phyloP scores from a whole-genome alignment of 768 basidiomycete genomes.

The Panaeolus cyanescens region DNA sequence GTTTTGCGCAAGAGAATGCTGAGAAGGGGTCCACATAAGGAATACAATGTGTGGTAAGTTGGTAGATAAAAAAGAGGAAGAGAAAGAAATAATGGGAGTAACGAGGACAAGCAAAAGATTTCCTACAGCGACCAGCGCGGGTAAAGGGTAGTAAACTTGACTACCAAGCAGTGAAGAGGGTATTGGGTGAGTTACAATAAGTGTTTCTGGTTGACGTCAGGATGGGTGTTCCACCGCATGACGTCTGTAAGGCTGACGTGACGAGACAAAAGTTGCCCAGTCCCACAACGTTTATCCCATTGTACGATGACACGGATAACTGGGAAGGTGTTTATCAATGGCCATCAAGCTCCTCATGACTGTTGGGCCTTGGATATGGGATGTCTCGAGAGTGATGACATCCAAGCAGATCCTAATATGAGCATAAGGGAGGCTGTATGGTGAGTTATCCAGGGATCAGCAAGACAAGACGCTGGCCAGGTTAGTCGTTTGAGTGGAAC shows the following conservation, averaged over 20 bases:
- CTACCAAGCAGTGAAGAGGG: neutral
- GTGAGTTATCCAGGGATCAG: neutral
- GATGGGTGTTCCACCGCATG: neutral
- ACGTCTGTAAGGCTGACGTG: neutral
- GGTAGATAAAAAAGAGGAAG: neutral
- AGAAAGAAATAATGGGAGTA: too few relatives aligned
- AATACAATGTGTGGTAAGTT: too few relatives aligned
- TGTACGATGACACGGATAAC: too few relatives aligned
- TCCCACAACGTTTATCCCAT: too few relatives aligned
- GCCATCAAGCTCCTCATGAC: too few relatives aligned
- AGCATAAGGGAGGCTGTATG: neutral
- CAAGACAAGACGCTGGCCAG: neutral
- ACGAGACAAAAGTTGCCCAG: neutral
- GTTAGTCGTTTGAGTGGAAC: slow-evolving; percentile 20
- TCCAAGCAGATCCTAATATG: too few relatives aligned
- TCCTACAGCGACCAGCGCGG: neutral
- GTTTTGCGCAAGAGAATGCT: neutral
- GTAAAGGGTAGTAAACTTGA: neutral
- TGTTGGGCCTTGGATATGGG: too few relatives aligned
- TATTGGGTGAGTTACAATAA: neutral
- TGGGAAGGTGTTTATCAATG: too few relatives aligned
- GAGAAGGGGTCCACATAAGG: neutral
- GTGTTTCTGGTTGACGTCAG: neutral
- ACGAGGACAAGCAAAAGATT: too few relatives aligned
- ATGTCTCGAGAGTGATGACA: too few relatives aligned